These are phyloP conservation scores for Eucalyptus regnans DNA, from an alignment of 345 rosid genomes.

Conservation along the genomic window DNA sequence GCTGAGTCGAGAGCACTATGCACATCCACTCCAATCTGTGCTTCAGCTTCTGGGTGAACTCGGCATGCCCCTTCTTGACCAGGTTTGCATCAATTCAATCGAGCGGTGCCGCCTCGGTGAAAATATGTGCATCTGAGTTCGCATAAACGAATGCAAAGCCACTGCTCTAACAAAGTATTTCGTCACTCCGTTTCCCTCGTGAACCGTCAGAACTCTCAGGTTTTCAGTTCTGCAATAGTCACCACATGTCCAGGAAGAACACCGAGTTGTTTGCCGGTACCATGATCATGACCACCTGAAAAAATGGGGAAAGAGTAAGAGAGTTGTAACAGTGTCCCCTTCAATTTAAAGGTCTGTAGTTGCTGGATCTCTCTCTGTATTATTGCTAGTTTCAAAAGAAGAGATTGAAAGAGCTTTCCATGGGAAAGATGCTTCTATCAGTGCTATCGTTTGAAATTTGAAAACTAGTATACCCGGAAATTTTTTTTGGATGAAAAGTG, in stretches of 20 bases:
- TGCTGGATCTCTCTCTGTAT: background rate
- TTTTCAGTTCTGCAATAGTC: conserved; percentile 59
- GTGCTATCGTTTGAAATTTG: background rate
- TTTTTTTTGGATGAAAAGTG: background rate
- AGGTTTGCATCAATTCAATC: conserved; percentile 53
- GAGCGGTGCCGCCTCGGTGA: conserved; percentile 70
- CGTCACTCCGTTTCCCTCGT: too few relatives aligned
- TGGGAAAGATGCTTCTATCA: too few relatives aligned
- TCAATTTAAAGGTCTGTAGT: background rate
- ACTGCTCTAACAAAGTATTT: conserved; percentile 1
- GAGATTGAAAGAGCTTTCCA: background rate
- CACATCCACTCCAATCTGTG: conserved; percentile 46
- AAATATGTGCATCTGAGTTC: conserved; percentile 68
- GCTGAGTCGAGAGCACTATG: conserved; percentile 52
- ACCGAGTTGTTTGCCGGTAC: conserved; percentile 62
- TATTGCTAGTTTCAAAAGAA: background rate
- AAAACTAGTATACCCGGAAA: background rate
- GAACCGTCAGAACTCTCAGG: too few relatives aligned
- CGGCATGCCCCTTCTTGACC: conserved; percentile 80
- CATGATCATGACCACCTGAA: conserved; percentile 93
- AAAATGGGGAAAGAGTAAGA: background rate
- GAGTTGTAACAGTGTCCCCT: background rate
- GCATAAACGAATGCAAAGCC: conserved; percentile 81
- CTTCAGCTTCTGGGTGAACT: conserved; percentile 79
- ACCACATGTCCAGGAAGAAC: conserved; percentile 85